These are phyloP conservation scores for Luffa acutangula DNA, from an alignment of 306 rosid genomes.

Conservation along the genomic window DNA sequence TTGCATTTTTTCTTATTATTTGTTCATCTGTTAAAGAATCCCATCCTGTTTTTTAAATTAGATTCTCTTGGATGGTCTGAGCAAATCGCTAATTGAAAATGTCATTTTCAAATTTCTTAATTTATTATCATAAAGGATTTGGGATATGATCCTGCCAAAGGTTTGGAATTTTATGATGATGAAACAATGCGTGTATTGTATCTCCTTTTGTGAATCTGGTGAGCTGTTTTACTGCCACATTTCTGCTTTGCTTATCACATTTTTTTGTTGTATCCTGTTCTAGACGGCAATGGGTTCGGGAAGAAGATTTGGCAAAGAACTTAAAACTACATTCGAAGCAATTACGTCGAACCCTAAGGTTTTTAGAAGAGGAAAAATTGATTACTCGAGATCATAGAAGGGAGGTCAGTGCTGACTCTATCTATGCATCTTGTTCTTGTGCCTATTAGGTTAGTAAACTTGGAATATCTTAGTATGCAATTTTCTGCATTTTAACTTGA, in stretches of 20 bases:
- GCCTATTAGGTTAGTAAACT: slow-evolving; percentile 7
- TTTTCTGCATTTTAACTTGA: background rate
- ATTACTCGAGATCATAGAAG: slow-evolving; percentile 81
- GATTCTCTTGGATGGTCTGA: background rate
- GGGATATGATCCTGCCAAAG: background rate
- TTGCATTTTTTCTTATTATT: background rate
- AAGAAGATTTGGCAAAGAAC: slow-evolving; percentile 96
- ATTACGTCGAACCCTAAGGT: slow-evolving; percentile 72
- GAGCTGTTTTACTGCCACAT: slow-evolving; percentile 1
- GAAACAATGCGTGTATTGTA: background rate
- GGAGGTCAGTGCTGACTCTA: slow-evolving; percentile 47
- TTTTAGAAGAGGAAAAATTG: slow-evolving; percentile 89
- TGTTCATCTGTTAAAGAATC: background rate
- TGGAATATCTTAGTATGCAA: background rate
- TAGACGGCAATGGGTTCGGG: slow-evolving; percentile 96
- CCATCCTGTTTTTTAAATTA: background rate
- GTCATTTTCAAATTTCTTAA: background rate
- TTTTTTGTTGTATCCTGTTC: background rate
- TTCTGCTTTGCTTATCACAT: slow-evolving; percentile 1
- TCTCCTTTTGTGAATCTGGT: background rate
- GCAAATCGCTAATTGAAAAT: background rate
- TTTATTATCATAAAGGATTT: background rate
- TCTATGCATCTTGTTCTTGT: slow-evolving; percentile 4
- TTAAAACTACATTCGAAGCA: slow-evolving; percentile 84
- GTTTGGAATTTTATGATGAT: background rate